phyloP scores from a whole-genome alignment of 768 basidiomycete genomes.

The Kwoniella pini region DNA sequence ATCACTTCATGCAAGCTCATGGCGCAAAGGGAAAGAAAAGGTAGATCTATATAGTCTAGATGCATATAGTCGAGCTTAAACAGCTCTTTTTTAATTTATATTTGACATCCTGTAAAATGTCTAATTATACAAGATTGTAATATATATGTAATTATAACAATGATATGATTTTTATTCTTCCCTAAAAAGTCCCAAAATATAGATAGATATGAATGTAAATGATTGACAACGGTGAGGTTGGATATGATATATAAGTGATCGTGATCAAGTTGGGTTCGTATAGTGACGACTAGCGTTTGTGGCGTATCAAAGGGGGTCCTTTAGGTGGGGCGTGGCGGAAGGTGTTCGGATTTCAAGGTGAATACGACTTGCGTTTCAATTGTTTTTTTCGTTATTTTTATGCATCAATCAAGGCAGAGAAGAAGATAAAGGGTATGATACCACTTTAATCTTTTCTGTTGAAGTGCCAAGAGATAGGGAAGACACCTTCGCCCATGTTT shows the following conservation, averaged over 20 bases:
- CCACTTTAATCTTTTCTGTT: conserved; percentile 24
- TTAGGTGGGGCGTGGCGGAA: background rate
- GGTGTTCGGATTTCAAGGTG: background rate
- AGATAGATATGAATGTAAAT: too few relatives aligned
- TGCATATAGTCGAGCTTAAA: conserved; percentile 1
- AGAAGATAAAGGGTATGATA: background rate
- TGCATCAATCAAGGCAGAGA: too few relatives aligned
- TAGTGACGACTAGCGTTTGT: background rate
- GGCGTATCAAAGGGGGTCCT: background rate
- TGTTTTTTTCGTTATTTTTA: background rate
- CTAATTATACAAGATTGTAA: conserved; percentile 19
- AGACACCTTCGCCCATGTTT: conserved; percentile 36
- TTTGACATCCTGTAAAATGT: conserved; percentile 3
- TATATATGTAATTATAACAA: conserved; percentile 8
- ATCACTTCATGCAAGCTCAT: too few relatives aligned
- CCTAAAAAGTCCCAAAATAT: conserved; percentile 12
- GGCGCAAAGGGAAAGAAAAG: background rate
- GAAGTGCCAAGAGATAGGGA: conserved; percentile 43
- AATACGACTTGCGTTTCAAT: conserved; percentile 1
- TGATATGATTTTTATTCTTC: background rate
- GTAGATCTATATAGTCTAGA: background rate
- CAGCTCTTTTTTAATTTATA: conserved; percentile 13
- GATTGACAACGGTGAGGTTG: conserved; percentile 13
- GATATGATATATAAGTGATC: conserved; percentile 2
- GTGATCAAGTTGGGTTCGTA: conserved; percentile 18